Evolutionary conservation across 352 stramenopile species (phyloP).

Genomic region (Thalassiosira oceanica): DNA sequence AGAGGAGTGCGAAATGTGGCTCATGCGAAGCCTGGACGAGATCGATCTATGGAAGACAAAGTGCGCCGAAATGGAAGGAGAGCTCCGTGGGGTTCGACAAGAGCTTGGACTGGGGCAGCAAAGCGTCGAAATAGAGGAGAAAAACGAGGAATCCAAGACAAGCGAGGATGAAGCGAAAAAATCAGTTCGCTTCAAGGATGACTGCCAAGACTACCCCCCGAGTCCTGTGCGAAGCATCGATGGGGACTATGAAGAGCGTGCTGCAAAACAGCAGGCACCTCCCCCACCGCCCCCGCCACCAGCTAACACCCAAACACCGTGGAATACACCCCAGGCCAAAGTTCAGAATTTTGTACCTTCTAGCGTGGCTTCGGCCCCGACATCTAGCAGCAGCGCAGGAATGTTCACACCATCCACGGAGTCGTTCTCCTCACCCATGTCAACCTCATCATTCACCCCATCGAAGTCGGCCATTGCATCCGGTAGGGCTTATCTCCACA

Average conservation of each 20-base stretch:
- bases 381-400: neutral
- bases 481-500: constrained; percentile 18
- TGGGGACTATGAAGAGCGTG: constrained; percentile 7
- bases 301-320: no score
- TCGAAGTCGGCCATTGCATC: constrained; percentile 20
- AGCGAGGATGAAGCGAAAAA: constrained; percentile 31
- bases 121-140: neutral
- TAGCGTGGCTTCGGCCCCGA: neutral
- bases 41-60: constrained; percentile 43
- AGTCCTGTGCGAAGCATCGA: constrained; percentile 25
- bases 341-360: neutral
- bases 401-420: neutral
- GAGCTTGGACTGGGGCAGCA: neutral
- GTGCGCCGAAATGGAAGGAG: constrained; percentile 19
- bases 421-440: neutral
- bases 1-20: constrained; percentile 63
- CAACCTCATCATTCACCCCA: constrained; percentile 1
- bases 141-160: neutral
- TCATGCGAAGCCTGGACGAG: constrained; percentile 59
- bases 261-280: neutral
- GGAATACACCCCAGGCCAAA: no score
- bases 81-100: constrained; percentile 9
- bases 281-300: neutral
- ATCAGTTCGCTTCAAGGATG: constrained; percentile 32
- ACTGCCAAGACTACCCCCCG: constrained; percentile 27